Conservation (phyloP, 345 rosid species). For the Hirschfeldia incana region DNA sequence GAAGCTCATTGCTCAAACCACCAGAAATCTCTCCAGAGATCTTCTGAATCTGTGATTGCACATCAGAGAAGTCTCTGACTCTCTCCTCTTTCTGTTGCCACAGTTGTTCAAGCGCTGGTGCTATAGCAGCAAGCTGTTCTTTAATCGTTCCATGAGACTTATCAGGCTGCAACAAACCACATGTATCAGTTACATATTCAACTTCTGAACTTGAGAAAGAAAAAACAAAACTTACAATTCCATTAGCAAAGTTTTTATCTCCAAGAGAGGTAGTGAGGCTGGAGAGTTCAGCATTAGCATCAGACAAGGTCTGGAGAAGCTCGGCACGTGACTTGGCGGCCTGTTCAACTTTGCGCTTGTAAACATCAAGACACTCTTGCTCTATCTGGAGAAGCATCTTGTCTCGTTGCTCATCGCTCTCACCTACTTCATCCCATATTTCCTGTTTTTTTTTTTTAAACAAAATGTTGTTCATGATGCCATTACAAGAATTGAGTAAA, state of each 20-base stretch:
- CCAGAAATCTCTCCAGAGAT: constrained; percentile 94
- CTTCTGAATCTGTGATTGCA: constrained; percentile 86
- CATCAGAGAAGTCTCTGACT: constrained; percentile 80
- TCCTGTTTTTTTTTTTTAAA: constrained; percentile 43
- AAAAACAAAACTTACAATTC: constrained; percentile 54
- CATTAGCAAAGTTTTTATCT: constrained; percentile 61
- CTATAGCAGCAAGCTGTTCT: constrained; percentile 94
- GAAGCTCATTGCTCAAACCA: constrained; percentile 54
- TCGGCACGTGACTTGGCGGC: constrained; percentile 85
- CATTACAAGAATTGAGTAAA: neutral
- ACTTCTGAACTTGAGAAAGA: constrained; percentile 6
- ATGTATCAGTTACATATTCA: neutral
- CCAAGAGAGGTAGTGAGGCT: constrained; percentile 81
- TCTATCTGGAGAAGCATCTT: constrained; percentile 93
- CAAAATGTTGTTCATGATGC: constrained; percentile 23
- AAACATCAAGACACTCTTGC: constrained; percentile 91
- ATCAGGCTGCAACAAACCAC: constrained; percentile 56
- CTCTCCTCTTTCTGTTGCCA: constrained; percentile 97
- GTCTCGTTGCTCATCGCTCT: constrained; percentile 86
- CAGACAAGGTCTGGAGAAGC: constrained; percentile 84
- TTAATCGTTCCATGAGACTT: constrained; percentile 83
- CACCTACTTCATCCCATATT: constrained; percentile 99
- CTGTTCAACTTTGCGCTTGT: constrained; percentile 90
- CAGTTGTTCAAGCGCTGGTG: constrained; percentile 89
- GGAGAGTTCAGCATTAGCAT: constrained; percentile 82